A percentile compares a stretch with the other conserved stretches of the same genome.
Evolutionary conservation across 345 rosid species (phyloP).

Genomic region (Hypericum perforatum): DNA sequence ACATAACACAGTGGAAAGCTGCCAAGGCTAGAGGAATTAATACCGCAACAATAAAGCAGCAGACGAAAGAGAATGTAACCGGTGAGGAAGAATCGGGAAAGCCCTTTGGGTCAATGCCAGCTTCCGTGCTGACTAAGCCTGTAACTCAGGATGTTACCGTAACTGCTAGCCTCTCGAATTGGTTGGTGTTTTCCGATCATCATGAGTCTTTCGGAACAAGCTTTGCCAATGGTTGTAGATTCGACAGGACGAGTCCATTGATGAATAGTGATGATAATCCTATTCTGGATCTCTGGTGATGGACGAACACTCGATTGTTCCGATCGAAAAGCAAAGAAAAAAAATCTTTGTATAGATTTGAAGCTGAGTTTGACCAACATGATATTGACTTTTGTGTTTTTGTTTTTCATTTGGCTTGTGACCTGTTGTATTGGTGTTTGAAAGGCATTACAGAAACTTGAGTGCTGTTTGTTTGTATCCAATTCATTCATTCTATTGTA

Average conservation of each 20-base stretch:
- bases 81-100: constrained; percentile 11
- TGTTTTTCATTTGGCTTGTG: no score
- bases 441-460: no score
- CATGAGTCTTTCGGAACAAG: constrained; percentile 9
- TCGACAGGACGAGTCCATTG: constrained; percentile 9
- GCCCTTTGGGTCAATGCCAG: constrained; percentile 10
- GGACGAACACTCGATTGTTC: no score
- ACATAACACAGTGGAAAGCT: constrained; percentile 23
- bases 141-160: constrained; percentile 10
- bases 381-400: no score
- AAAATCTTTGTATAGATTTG: no score
- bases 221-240: constrained; percentile 7
- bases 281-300: no score
- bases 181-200: constrained; percentile 15
- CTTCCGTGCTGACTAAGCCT: no score
- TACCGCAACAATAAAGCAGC: constrained; percentile 8
- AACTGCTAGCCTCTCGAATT: constrained; percentile 20
- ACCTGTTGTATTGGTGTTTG: no score
- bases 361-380: no score
- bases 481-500: no score
- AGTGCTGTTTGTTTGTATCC: no score
- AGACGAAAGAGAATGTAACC: constrained; percentile 17
- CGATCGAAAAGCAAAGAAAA: no score
- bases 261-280: neutral
- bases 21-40: constrained; percentile 10